Conservation (phyloP, 2,329 filamentous ascomycete genomes). For the Colletotrichum euphorbiae region DNA sequence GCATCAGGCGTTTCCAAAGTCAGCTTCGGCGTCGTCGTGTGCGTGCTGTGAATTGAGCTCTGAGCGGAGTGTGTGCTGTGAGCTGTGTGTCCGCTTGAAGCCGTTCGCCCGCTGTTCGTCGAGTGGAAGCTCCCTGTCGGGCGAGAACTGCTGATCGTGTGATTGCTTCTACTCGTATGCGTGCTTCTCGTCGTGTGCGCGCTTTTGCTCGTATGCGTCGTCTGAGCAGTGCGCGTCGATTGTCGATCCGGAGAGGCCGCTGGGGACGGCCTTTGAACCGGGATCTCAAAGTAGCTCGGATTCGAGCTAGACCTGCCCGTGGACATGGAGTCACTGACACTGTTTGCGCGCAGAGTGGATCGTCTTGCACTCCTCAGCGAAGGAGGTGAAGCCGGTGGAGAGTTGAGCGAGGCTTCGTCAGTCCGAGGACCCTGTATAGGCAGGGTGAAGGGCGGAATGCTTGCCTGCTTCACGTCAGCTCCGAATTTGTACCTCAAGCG, state of each 20-base stretch:
- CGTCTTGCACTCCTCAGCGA: constrained; percentile 37
- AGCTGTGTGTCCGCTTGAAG: neutral
- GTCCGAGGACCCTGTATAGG: constrained; percentile 41
- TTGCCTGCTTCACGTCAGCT: constrained; percentile 32
- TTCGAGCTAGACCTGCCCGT: constrained; percentile 37
- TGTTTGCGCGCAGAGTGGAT: constrained; percentile 37
- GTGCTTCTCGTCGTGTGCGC: constrained; percentile 24
- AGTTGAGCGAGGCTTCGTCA: constrained; percentile 38
- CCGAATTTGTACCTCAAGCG: neutral
- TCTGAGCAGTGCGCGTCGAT: constrained; percentile 20
- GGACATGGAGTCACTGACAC: constrained; percentile 36
- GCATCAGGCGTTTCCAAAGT: constrained; percentile 34
- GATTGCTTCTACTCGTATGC: constrained; percentile 30
- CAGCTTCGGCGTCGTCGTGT: constrained; percentile 27
- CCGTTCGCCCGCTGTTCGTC: constrained; percentile 12
- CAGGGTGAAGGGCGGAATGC: constrained; percentile 40
- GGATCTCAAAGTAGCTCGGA: constrained; percentile 44
- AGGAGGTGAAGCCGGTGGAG: constrained; percentile 44
- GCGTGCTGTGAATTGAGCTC: constrained; percentile 11
- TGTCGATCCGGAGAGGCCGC: constrained; percentile 28
- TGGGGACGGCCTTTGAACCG: constrained; percentile 30
- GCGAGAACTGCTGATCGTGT: constrained; percentile 22
- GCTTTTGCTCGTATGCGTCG: constrained; percentile 13
- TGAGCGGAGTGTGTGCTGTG: constrained; percentile 15
- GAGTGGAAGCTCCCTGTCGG: constrained; percentile 23